Conservation (phyloP, 2,329 filamentous ascomycete genomes). For the Pseudopyrenochaeta lycopersici region DNA sequence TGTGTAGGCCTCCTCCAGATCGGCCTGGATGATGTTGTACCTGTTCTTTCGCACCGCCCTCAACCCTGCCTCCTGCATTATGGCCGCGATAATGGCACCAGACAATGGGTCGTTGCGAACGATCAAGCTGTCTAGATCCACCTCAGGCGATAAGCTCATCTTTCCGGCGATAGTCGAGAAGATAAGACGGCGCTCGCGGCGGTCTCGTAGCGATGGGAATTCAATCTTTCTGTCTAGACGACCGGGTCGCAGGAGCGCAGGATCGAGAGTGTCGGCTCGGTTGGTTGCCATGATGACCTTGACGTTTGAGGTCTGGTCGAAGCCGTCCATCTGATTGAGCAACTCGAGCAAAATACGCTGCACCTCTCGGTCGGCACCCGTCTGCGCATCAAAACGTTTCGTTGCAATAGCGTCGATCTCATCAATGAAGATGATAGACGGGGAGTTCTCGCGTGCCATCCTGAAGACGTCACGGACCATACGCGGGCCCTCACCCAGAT, state of each 20-base stretch:
- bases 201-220: constrained; percentile 93
- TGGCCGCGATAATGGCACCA: constrained; percentile 94
- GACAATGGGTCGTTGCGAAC: constrained; percentile 95
- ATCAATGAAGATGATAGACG: constrained; percentile 99
- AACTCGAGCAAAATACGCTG: constrained; percentile 97
- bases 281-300: constrained; percentile 99
- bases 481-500: constrained; percentile 93
- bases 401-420: constrained; percentile 99
- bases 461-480: constrained; percentile 99
- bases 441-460: constrained; percentile 98
- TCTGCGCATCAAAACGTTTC: constrained; percentile 99
- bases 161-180: constrained; percentile 96
- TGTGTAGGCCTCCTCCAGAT: constrained; percentile 96
- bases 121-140: constrained; percentile 94
- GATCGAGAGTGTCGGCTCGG: constrained; percentile 95
- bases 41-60: constrained; percentile 95
- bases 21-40: constrained; percentile 98
- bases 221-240: constrained; percentile 98
- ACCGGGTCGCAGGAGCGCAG: constrained; percentile 90
- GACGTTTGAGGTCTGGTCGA: constrained; percentile 98
- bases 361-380: constrained; percentile 95
- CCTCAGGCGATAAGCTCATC: constrained; percentile 97
- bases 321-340: constrained; percentile 99
- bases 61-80: constrained; percentile 98
- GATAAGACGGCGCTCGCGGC: constrained; percentile 93